Conservation (phyloP, 495 filamentous ascomycete species). For the Penicillium parvum region DNA sequence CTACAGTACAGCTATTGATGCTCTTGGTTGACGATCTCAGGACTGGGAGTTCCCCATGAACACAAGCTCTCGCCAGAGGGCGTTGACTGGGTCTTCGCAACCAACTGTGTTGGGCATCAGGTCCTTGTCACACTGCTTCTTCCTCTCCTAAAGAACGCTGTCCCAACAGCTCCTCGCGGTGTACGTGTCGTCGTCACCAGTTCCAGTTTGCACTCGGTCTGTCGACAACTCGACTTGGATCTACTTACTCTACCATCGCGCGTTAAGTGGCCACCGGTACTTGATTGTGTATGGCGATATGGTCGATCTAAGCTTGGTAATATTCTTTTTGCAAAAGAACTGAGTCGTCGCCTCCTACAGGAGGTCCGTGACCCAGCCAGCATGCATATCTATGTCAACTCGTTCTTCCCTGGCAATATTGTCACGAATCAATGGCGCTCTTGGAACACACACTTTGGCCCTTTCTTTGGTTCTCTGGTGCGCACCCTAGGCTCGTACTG, state of each 20-base stretch:
- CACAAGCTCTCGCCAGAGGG: slow-evolving; percentile 25
- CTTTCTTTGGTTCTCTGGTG: slow-evolving; percentile 7
- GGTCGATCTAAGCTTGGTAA: slow-evolving; percentile 41
- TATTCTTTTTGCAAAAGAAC: slow-evolving; percentile 37
- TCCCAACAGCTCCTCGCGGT: slow-evolving; percentile 6
- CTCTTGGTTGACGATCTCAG: too few species aligned
- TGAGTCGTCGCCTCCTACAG: slow-evolving; percentile 23
- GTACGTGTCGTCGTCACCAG: slow-evolving; percentile 29
- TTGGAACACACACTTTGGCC: slow-evolving; percentile 31
- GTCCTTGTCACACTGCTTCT: slow-evolving; percentile 32
- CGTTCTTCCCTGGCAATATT: slow-evolving; percentile 40
- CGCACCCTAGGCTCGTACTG: slow-evolving; percentile 1
- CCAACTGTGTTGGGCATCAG: slow-evolving; percentile 40
- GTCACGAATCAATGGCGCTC: slow-evolving; percentile 31
- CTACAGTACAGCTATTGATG: too few species aligned
- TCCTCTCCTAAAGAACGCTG: slow-evolving; percentile 25
- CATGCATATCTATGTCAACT: slow-evolving; percentile 32
- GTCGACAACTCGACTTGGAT: slow-evolving; percentile 20
- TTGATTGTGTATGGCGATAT: slow-evolving; percentile 33
- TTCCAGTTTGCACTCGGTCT: slow-evolving; percentile 26
- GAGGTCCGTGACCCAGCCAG: slow-evolving; percentile 12
- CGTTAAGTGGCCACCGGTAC: slow-evolving; percentile 9
- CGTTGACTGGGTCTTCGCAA: slow-evolving; percentile 32
- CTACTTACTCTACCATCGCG: slow-evolving; percentile 19
- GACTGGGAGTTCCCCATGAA: slow-evolving; percentile 12